A percentile compares a stretch with the other conserved stretches of the same genome.
Conservation (phyloP, 2,329 filamentous ascomycete species). For the Myriangium duriaei region DNA sequence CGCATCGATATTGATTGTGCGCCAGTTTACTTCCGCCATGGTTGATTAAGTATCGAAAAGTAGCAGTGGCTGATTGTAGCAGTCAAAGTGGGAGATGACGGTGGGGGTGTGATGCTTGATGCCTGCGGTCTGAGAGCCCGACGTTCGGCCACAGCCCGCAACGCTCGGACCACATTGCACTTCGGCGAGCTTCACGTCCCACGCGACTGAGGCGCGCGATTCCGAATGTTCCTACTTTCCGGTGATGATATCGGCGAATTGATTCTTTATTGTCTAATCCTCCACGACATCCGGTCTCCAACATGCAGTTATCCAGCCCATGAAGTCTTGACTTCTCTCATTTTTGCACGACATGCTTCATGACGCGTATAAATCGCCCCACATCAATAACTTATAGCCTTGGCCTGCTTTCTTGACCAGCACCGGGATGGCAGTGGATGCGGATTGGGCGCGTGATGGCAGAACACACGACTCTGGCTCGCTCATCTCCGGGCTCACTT, state of each 20-base stretch:
- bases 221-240: neutral
- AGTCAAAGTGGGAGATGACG: neutral
- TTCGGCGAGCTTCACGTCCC: neutral
- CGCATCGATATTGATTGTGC: slow-evolving; percentile 89
- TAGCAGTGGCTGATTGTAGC: no score
- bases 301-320: no score
- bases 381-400: no score
- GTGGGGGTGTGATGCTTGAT: neutral
- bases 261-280: no score
- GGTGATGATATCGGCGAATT: neutral
- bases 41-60: slow-evolving; percentile 6
- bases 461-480: slow-evolving; percentile 15
- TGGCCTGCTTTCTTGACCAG: no score
- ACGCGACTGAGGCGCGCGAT: slow-evolving; percentile 6
- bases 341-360: no score
- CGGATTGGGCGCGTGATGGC: slow-evolving; percentile 7
- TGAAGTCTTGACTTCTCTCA: no score
- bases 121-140: no score
- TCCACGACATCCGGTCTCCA: no score
- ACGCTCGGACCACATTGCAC: slow-evolving; percentile 4
- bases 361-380: no score
- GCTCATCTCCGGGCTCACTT: slow-evolving; percentile 24
- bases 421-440: slow-evolving; percentile 4
- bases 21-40: slow-evolving; percentile 49
- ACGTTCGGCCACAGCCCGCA: no score